Conservation (phyloP, 208 protist genomes). For the Crithidia sp. region DNA sequence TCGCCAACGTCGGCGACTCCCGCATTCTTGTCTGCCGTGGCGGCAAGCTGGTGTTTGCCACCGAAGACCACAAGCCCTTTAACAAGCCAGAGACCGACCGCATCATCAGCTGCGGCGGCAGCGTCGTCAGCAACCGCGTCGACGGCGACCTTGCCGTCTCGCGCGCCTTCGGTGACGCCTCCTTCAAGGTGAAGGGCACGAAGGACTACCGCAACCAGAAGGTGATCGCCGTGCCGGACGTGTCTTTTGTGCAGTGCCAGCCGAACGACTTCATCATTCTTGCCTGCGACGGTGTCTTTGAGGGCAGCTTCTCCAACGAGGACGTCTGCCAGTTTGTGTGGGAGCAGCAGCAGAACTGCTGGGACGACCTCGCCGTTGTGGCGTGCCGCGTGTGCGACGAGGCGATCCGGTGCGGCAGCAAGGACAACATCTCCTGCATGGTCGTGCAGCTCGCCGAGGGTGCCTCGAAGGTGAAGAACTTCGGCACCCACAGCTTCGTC, state of each 20-base stretch:
- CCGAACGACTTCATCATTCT: constrained; percentile 86
- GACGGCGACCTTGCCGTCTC: constrained; percentile 94
- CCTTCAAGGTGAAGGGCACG: constrained; percentile 83
- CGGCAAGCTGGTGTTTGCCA: constrained; percentile 73
- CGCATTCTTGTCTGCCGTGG: constrained; percentile 78
- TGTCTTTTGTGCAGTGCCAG: constrained; percentile 66
- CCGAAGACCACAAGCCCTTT: constrained; percentile 92
- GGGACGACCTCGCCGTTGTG: constrained; percentile 76
- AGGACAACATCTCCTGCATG: constrained; percentile 92
- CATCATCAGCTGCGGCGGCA: constrained; percentile 88
- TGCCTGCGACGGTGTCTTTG: constrained; percentile 92
- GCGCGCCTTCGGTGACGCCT: constrained; percentile 92
- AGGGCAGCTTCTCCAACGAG: constrained; percentile 88
- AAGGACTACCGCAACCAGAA: constrained; percentile 82
- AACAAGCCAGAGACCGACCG: constrained; percentile 73
- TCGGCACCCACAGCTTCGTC: constrained; percentile 68
- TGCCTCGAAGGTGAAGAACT: constrained; percentile 50
- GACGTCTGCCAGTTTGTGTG: constrained; percentile 83
- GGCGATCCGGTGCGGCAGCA: constrained; percentile 88
- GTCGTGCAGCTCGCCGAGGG: constrained; percentile 77
- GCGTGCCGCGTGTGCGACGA: constrained; percentile 86
- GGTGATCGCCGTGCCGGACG: constrained; percentile 87
- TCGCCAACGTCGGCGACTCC: constrained; percentile 93
- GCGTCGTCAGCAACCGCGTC: constrained; percentile 87
- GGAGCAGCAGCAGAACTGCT: constrained; percentile 60